Conservation (phyloP, 2,329 filamentous ascomycete species). For the Colletotrichum sp. region DNA sequence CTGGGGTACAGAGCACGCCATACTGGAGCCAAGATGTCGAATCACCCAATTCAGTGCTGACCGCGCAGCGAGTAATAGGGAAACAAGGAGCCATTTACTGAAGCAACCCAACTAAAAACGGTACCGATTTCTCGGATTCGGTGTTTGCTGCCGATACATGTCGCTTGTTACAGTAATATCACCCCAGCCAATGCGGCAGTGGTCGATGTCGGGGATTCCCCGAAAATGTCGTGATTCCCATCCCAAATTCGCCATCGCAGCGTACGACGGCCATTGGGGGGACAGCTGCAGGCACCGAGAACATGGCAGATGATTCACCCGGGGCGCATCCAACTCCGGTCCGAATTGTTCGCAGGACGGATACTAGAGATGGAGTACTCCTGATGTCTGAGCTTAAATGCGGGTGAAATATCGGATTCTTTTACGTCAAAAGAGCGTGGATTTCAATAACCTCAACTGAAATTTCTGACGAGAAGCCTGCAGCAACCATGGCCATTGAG, state of each 20-base stretch:
- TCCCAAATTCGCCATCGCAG: background rate
- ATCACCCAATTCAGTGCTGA: background rate
- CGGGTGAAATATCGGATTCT: background rate
- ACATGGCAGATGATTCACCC: background rate
- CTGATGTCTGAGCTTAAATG: background rate
- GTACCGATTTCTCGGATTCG: background rate
- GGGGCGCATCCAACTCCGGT: background rate
- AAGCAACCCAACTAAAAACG: background rate
- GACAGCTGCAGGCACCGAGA: background rate
- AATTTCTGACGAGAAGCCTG: background rate
- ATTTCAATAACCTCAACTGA: background rate
- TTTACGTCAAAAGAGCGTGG: background rate
- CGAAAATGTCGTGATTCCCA: constrained; percentile 11
- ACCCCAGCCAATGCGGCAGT: background rate
- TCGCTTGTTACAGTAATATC: background rate
- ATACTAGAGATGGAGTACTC: background rate
- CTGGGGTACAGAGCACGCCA: constrained; percentile 6
- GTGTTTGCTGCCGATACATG: background rate
- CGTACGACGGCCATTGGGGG: background rate
- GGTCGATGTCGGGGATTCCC: background rate
- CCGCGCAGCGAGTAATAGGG: background rate
- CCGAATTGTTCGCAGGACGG: background rate
- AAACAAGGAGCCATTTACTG: background rate
- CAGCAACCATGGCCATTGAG: background rate
- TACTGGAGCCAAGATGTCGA: constrained; percentile 12